phyloP scores from a whole-genome alignment of 208 protist species.

The Sergeia podlipaevii region DNA sequence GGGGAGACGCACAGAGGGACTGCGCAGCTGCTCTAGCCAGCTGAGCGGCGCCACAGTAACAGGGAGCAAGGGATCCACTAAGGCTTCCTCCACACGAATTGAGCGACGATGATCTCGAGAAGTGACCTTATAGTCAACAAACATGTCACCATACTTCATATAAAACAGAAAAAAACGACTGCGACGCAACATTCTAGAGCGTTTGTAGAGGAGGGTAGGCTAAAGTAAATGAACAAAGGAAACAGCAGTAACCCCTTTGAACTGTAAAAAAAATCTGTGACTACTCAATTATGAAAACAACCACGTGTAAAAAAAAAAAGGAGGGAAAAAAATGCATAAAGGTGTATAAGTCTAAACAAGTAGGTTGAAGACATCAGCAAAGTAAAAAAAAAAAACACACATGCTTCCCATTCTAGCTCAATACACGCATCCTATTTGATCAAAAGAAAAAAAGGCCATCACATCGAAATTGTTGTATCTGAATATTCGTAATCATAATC shows the following conservation, averaged over 20 bases:
- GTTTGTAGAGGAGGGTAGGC: no score
- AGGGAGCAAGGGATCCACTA: constrained; percentile 64
- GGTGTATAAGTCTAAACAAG: not conserved
- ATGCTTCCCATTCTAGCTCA: constrained; percentile 6
- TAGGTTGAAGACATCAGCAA: constrained; percentile 7
- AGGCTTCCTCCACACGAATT: constrained; percentile 71
- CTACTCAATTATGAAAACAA: not conserved
- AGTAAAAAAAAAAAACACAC: constrained; percentile 4
- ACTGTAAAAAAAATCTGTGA: not conserved
- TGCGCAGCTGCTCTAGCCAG: constrained; percentile 81
- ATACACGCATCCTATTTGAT: no score
- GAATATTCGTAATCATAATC: no score
- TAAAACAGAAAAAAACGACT: constrained; percentile 32
- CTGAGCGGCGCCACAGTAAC: constrained; percentile 62
- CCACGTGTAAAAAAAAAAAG: constrained; percentile 3
- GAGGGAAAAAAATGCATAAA: not conserved
- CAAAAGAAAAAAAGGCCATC: no score
- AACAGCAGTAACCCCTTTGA: not conserved
- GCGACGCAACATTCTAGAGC: constrained; percentile 29
- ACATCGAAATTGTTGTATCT: not conserved
- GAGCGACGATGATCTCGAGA: constrained; percentile 75
- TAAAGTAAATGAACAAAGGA: not conserved
- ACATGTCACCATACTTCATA: constrained; percentile 65
- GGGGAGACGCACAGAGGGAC: constrained; percentile 51
- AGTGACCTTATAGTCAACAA: constrained; percentile 81